Evolutionary conservation across 1,284 basidiomycete genomes (phyloP), one percentile per base, ranked within the genome.

Genomic region (Papiliotrema nemorosa): DNA sequence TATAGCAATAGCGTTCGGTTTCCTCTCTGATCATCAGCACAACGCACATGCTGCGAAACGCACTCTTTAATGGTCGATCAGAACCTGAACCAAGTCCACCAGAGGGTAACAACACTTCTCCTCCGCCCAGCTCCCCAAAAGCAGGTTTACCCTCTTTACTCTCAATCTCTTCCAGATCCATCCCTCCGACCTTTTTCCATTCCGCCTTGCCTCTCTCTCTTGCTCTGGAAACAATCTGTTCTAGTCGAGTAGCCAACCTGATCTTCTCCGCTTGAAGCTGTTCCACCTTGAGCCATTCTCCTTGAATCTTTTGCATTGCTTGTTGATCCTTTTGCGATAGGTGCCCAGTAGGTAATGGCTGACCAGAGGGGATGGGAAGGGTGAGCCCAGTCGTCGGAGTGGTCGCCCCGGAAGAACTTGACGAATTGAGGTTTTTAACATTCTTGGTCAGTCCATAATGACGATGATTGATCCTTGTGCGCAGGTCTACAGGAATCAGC

Each of bases 211-310:
- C 72, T 14, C 73, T 48, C 40, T 72, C 72, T 22, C 64, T 58
- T 9, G 70, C 70, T 9, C 73, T 50, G 5, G 53, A 60, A 1
- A 73, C 63, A 25, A 75, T 73, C 35, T 64, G 52, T 45, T 69
- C 68, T 50, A 76, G 59, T 33, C 71, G 55, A 40, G 70, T 69
- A 5, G 73, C 69, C 10, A 75, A 58, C 35, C 58, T 57, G 25
- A 70, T 58, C 60, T 76, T 76, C 41, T 75, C 75, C 20, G 65
- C 59, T 53, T 75, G 73, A 12, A 75, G 53, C 7, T 52, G 42
- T 41, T 69, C 60, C 29, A 76, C 59, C 49, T 73, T 73, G 16
- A 43, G 58, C 64, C 71, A 76, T 55, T 76, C 75, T 13, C 51
- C 49, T 26, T 69, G 58, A 33, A 76, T 69, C 53, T 75, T 74